Conservation (phyloP, 2,329 filamentous ascomycete species). For the Ophiocordyceps polyrhachis-furcata region DNA sequence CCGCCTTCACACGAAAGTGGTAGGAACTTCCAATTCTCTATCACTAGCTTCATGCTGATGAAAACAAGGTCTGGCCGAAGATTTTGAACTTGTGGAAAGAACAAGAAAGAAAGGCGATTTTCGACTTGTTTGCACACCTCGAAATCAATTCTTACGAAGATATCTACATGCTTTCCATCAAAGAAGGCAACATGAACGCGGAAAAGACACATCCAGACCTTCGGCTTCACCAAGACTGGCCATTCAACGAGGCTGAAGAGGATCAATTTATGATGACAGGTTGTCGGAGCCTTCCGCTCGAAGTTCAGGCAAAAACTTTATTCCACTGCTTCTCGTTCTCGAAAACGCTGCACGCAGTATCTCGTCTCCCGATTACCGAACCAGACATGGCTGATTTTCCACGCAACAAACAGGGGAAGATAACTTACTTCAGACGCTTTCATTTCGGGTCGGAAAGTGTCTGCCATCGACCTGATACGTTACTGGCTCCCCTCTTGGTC, state of each 20-base stretch:
- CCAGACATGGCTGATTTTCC: background rate
- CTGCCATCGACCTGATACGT: background rate
- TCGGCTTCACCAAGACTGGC: background rate
- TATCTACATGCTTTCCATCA: background rate
- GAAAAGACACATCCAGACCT: background rate
- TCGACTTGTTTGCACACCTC: background rate
- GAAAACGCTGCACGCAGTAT: background rate
- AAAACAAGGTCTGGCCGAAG: background rate
- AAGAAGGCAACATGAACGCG: background rate
- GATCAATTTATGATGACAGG: background rate
- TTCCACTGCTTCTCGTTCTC: background rate
- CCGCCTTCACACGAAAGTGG: background rate
- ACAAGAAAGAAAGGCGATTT: background rate
- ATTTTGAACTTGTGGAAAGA: background rate
- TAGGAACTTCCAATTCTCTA: background rate
- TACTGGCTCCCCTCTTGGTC: conserved; percentile 1
- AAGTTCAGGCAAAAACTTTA: background rate
- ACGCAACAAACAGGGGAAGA: background rate
- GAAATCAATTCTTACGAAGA: background rate
- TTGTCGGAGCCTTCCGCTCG: background rate
- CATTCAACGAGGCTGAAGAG: background rate
- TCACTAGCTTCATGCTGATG: background rate
- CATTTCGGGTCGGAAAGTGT: background rate
- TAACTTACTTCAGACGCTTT: background rate
- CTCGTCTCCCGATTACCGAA: background rate